These are phyloP conservation scores for Backusella parvicylindrica DNA, from an alignment of 192 early-diverging fungal genomes.

Conservation along the genomic window DNA sequence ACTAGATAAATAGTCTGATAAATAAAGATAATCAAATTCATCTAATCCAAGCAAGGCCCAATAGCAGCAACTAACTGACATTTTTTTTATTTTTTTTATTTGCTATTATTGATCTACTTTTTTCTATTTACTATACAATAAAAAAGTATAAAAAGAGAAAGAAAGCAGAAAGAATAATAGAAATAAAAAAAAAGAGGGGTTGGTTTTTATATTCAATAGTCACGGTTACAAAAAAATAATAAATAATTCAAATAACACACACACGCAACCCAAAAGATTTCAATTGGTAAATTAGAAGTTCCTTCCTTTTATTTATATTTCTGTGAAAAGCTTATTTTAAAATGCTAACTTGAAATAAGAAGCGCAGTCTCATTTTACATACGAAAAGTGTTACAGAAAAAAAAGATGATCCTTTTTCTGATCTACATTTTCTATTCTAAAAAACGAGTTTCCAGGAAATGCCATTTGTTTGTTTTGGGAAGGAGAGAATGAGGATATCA, in stretches of 20 bases:
- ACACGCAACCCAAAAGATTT: not conserved
- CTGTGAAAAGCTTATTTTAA: not conserved
- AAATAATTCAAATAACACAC: too few species aligned
- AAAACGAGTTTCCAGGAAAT: not conserved
- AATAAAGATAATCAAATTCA: constrained; percentile 10
- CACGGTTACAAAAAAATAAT: not conserved
- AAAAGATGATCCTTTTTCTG: not conserved
- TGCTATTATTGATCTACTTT: not conserved
- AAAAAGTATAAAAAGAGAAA: not conserved
- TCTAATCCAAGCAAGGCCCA: constrained; percentile 23
- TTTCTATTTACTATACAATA: not conserved
- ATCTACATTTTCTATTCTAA: not conserved
- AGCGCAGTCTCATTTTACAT: not conserved
- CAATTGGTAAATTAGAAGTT: not conserved
- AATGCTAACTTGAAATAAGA: not conserved
- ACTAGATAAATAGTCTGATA: not conserved
- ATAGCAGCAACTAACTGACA: constrained; percentile 6
- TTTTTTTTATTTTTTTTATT: not conserved
- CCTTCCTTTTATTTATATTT: too few species aligned
- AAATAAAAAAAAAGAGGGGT: not conserved
- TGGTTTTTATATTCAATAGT: not conserved
- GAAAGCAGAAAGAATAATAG: not conserved
- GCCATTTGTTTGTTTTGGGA: not conserved
- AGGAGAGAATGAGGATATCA: not conserved
- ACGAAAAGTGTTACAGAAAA: not conserved